Percentiles rank a stretch among this genome's conserved stretches.
Conservation (phyloP, 768 basidiomycete genomes). For the Tylopilus intermedius region DNA sequence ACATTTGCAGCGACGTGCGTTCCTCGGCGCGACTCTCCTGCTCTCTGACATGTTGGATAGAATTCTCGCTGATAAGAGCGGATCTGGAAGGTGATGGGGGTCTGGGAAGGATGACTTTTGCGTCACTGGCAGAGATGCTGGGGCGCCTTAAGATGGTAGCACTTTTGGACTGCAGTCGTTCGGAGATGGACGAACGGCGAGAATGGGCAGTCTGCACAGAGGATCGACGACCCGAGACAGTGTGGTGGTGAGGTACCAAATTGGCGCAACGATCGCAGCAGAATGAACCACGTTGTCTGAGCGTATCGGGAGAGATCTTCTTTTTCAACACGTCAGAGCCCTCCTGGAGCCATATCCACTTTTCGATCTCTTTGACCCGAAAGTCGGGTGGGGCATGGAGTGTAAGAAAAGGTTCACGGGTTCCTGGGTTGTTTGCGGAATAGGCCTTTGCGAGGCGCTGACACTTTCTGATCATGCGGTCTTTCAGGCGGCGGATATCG, state of each 20-base stretch:
- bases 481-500: slow-evolving; percentile 73
- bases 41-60: slow-evolving; percentile 4
- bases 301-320: slow-evolving; percentile 13
- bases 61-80: slow-evolving; percentile 5
- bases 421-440: slow-evolving; percentile 36
- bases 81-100: slow-evolving; percentile 16
- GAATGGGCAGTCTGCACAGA: slow-evolving; percentile 22
- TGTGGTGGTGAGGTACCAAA: slow-evolving; percentile 30
- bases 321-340: slow-evolving; percentile 24
- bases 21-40: slow-evolving; percentile 21
- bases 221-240: slow-evolving; percentile 25
- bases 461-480: slow-evolving; percentile 78
- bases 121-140: slow-evolving; percentile 8
- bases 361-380: slow-evolving; percentile 73
- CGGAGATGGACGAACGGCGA: slow-evolving; percentile 25
- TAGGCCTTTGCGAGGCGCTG: slow-evolving; percentile 52
- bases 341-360: slow-evolving; percentile 59
- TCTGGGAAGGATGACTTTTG: background rate
- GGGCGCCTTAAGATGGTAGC: slow-evolving; percentile 19
- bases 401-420: slow-evolving; percentile 53
- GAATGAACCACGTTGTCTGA: slow-evolving; percentile 27
- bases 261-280: slow-evolving; percentile 34
- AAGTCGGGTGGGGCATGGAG: slow-evolving; percentile 69
- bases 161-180: slow-evolving; percentile 11
- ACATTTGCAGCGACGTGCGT: slow-evolving; percentile 7